Base-by-base conservation (phyloP, 75 land plant genomes). In the Adiantum capillusveneris region DNA sequence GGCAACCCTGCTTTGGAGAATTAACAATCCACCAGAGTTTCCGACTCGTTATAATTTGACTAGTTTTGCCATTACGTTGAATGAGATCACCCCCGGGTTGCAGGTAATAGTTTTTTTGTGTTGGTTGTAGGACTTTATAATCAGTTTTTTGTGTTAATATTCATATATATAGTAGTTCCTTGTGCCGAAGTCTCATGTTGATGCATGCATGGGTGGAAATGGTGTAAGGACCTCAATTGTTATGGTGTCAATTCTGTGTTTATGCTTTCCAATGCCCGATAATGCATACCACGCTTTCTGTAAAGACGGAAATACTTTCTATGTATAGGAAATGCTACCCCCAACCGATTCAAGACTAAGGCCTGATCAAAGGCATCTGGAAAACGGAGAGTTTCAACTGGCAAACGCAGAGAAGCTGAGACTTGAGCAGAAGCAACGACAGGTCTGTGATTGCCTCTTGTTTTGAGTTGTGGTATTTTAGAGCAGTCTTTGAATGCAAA, bases 301-400 rank as follows among this genome's bases (percentile, higher is more conserved):
- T 41, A 14, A 48, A 16, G 13, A 58, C 44, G 70, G 28, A 70
- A 55, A 21, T 46, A 14, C 14, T 46, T 14, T 46, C 59, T 48
- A 1, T 63, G 67, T 60, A 75, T 11, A 91, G 97, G 97, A 87
- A 58, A 91, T 79, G 59, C 54, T 91, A 64, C 97, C 88, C 6
- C 97, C 92, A 12, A 91, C 97, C 20, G 88, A 91, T 75, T 84
- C 97, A 45, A 72, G 97, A 64, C 65, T 84, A 22, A 74, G 97
- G 60, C 97, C 97, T 30, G 97, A 91, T 55, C 92, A 91, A 65
- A 69, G 81, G 59, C 81, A 75, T 73, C 62, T 91, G 41, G 97
- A 91, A 74, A 91, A 84, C 60, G 97, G 97, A 24, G 88, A 91
- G 50, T 87, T 84, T 72, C 85, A 87, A 41, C 72, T 57, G 67